Evolutionary conservation across 352 stramenopile genomes (phyloP), one percentile per base, ranked within the genome.

Genomic region (Phytophthora sp.): DNA sequence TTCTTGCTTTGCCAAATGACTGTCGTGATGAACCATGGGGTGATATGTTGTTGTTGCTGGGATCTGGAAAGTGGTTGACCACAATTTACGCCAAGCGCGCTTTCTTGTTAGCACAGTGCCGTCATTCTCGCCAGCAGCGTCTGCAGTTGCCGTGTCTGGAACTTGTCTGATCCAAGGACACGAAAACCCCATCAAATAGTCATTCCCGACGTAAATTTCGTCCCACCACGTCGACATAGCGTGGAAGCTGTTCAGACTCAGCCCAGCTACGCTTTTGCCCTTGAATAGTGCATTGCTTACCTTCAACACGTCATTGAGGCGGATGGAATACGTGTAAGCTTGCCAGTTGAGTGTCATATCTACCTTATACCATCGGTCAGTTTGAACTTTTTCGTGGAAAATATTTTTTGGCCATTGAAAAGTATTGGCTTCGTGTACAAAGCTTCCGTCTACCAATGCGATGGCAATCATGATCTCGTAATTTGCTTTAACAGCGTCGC

Each of bases 161-260:
- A 54, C 28, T 13, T 66, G 51, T 11, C 38, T 38, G 32, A 74
- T 43, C 21, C 55, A 68, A 10, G 96, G 96, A 65, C 96, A 99
- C 6, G 65, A 64, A 54, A 99, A 99, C 5, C 72, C 76, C 64
- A 97, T 84, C n/a, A 96, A 75, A 57, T 92, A 88, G 55, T 99
- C 93, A 5, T 89, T 69, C 15, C 97, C 97, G 3, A 98, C 80
- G 68, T 97, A 99, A 31, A 99, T 87, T 60, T 99, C 97, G 73
- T 99, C 97, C 81, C 97, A 98, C 92, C 95, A 98, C 27, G 72
- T 88, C 15, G 74, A 89, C 72, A 92, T 91, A 0, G 79, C 55
- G 37, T 97, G 79, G 23, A 81, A 79, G 37, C 91, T 92, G 69
- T 89, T 94, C 9, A 98, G 49, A 48, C 92, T 96, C 8, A 98